These are phyloP conservation scores for Dryas integrifolia DNA, from an alignment of 331 rosid genomes.

Conservation along the genomic window DNA sequence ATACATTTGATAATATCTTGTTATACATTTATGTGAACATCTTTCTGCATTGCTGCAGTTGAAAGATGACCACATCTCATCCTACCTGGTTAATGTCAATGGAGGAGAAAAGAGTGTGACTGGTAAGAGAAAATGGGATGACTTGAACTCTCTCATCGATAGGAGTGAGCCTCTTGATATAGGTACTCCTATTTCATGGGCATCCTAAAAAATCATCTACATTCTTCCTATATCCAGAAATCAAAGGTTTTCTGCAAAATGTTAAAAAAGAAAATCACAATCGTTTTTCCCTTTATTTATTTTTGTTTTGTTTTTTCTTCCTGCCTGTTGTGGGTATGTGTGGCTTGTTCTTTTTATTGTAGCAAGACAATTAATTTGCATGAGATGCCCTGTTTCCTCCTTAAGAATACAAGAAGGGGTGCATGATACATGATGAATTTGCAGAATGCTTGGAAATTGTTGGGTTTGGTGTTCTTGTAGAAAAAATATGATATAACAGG, in stretches of 20 bases:
- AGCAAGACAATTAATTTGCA: no score
- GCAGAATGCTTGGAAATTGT: background rate
- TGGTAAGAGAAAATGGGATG: conserved; percentile 23
- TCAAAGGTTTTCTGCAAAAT: no score
- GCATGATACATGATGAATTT: no score
- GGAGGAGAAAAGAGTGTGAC: conserved; percentile 23
- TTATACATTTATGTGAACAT: background rate
- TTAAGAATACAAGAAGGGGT: no score
- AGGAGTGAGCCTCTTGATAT: background rate
- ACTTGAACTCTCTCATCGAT: background rate
- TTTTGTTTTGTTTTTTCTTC: no score
- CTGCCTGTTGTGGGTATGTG: no score
- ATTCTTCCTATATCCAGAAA: background rate
- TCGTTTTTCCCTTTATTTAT: no score
- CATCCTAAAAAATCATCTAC: background rate
- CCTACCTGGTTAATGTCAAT: conserved; percentile 38
- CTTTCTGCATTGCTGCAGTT: conserved; percentile 31
- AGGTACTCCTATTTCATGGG: background rate
- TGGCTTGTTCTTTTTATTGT: no score
- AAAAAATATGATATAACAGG: background rate
- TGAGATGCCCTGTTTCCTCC: no score
- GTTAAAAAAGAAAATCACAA: no score
- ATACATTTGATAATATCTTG: background rate
- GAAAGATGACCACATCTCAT: conserved; percentile 38
- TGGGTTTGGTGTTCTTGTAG: background rate